A percentile compares a stretch with the other conserved stretches of the same genome.
These are phyloP conservation scores for Cardamine chenopodiifolia DNA, from an alignment of 345 rosid genomes.

Conservation along the genomic window DNA sequence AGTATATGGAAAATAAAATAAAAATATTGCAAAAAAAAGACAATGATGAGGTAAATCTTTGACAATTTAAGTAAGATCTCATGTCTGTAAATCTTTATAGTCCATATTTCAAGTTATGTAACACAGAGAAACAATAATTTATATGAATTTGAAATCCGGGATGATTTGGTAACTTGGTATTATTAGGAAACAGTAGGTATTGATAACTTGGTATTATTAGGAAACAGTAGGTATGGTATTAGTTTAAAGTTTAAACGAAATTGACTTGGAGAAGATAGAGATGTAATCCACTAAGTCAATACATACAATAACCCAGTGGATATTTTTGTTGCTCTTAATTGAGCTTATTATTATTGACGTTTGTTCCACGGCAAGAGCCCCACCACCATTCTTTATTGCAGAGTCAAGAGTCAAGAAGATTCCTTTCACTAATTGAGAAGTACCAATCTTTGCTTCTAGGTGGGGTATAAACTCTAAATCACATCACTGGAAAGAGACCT, in stretches of 20 bases:
- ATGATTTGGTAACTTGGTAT: not conserved
- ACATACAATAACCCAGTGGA: not conserved
- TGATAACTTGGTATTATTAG: not conserved
- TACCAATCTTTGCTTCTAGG: not conserved
- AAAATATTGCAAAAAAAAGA: not conserved
- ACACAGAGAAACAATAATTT: not conserved
- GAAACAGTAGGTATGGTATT: not conserved
- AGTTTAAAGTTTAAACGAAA: not conserved
- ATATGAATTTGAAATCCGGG: not conserved
- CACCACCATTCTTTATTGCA: not conserved
- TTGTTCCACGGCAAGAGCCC: not conserved
- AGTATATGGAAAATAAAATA: not conserved
- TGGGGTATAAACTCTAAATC: not conserved
- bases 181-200: not conserved
- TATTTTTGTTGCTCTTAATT: not conserved
- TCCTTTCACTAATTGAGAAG: not conserved
- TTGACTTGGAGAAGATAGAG: not conserved
- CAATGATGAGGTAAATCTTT: not conserved
- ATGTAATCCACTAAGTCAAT: not conserved
- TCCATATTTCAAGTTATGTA: not conserved
- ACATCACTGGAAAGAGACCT: not conserved
- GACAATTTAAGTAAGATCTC: not conserved
- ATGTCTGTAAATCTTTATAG: not conserved
- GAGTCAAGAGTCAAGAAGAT: not conserved
- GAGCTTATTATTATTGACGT: not conserved